Evolutionary conservation across 768 basidiomycete genomes (phyloP).

Genomic region (Amanita jacksonii): DNA sequence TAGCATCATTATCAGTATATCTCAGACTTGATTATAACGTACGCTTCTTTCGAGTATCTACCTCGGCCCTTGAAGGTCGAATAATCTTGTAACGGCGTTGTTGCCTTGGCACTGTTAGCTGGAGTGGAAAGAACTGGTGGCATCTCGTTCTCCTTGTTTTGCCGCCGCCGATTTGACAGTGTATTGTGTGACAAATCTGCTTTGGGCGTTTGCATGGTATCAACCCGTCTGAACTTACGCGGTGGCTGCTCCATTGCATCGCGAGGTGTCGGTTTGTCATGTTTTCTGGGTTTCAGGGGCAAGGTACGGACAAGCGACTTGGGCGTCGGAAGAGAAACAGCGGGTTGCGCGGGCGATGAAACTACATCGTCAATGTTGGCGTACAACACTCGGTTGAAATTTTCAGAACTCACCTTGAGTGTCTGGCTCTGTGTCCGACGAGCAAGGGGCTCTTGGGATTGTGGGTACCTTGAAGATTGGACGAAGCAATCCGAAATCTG

Average conservation of each 20-base stretch:
- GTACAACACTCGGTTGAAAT: background rate
- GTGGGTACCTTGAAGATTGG: constrained; percentile 16
- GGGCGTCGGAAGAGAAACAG: constrained; percentile 1
- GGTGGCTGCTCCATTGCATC: background rate
- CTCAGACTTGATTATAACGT: constrained; percentile 10
- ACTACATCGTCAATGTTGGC: background rate
- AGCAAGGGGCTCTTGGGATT: background rate
- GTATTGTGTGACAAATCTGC: background rate
- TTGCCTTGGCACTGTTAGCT: constrained; percentile 12
- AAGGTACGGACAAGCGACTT: constrained; percentile 1
- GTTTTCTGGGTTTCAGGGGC: background rate
- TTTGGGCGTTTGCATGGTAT: background rate
- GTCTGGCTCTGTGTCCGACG: constrained; percentile 17
- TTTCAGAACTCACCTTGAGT: constrained; percentile 9
- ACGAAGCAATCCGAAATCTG: background rate
- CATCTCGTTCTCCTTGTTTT: constrained; percentile 6
- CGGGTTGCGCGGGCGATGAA: background rate
- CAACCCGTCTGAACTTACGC: constrained; percentile 5
- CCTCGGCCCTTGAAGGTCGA: constrained; percentile 48
- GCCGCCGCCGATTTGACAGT: background rate
- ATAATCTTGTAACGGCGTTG: constrained; percentile 27
- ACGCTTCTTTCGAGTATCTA: constrained; percentile 41
- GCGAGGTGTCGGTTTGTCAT: background rate
- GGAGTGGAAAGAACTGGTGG: constrained; percentile 15
- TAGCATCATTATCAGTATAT: background rate